Percentiles rank a stretch among this genome's conserved stretches.
Evolutionary conservation across 2,329 filamentous ascomycete species (phyloP).

Genomic region (Trichoderma oligosporum): DNA sequence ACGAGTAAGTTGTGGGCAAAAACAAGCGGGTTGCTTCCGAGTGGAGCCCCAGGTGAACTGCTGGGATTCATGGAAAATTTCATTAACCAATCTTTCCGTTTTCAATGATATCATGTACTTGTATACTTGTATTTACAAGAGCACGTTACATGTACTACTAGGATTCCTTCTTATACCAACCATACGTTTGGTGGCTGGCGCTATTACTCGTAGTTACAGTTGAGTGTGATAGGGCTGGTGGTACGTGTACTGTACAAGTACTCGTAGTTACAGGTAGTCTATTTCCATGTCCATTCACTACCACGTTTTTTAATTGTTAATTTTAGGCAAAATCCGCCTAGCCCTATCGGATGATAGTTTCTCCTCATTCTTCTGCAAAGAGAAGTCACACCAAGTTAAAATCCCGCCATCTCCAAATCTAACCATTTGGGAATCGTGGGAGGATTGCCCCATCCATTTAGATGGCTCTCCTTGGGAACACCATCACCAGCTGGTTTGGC

Average conservation of each 20-base stretch:
- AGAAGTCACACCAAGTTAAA: not conserved
- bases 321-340: not conserved
- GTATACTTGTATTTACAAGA: too few species aligned
- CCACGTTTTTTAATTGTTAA: too few species aligned
- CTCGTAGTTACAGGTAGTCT: not conserved
- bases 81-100: constrained; percentile 4
- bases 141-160: not conserved
- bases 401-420: constrained; percentile 43
- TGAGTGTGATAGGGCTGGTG: not conserved
- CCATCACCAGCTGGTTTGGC: constrained; percentile 39
- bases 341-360: too few species aligned
- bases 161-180: not conserved
- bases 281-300: not conserved
- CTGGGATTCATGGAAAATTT: constrained; percentile 29
- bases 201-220: not conserved
- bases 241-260: not conserved
- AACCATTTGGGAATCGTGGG: constrained; percentile 61
- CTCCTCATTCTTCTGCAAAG: not conserved
- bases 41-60: constrained; percentile 7
- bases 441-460: constrained; percentile 57
- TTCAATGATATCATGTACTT: not conserved
- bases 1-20: not conserved
- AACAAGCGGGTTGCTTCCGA: constrained; percentile 2
- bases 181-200: not conserved
- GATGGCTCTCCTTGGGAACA: constrained; percentile 50